Base-by-base conservation (phyloP, 176 grass and related monocot species). In the Rhynchospora tenuis region DNA sequence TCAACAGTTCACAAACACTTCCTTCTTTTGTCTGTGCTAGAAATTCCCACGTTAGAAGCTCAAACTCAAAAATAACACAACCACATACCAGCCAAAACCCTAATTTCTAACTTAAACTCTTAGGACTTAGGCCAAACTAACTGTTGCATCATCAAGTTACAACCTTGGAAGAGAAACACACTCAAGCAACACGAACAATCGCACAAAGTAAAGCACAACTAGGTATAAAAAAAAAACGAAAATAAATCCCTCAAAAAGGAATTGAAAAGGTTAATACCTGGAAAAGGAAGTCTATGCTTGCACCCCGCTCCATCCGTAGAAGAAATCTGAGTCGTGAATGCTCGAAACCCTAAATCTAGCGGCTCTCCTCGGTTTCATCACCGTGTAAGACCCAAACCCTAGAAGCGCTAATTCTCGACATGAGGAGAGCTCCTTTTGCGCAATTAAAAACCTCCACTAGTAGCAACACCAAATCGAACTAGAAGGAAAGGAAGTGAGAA, bases 301-400 rank as follows among this genome's bases (percentile, higher is more conserved):
- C 88, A 96, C 80, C 89, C 86, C 97, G 89, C 97, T 93, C 97
- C 97, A 99, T 99, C 90, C 93, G 97, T 90, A 89, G 91, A 94
- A 81, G 86, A 92, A 81, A 82, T 90, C 81, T 73, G 43, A 78
- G 47, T 73, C 84, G 79, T 84, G 33, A 58, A 58, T 88, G 71
- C 83, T 92, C 93, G 75, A 73, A 93, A 99, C 91, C 97, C 88
- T 86, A 99, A 94, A 99, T 92, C 93, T 86, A 88, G 90, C 93
- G 83, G 85, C 72, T 81, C 82, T 88, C 83, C 86, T 82, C 80
- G 80, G 80, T 82, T 28, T 65, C 80, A 82, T 82, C 80, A 82
- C 31, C 80, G 48, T 54, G 59, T 64, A 91, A 88, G 84, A 91
- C 88, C 75, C 81, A 91, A 90, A 96, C 93, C 88, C 91, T 89